phyloP scores from a whole-genome alignment of 495 filamentous ascomycete species.

The Staphylotrichum tortipilum region DNA sequence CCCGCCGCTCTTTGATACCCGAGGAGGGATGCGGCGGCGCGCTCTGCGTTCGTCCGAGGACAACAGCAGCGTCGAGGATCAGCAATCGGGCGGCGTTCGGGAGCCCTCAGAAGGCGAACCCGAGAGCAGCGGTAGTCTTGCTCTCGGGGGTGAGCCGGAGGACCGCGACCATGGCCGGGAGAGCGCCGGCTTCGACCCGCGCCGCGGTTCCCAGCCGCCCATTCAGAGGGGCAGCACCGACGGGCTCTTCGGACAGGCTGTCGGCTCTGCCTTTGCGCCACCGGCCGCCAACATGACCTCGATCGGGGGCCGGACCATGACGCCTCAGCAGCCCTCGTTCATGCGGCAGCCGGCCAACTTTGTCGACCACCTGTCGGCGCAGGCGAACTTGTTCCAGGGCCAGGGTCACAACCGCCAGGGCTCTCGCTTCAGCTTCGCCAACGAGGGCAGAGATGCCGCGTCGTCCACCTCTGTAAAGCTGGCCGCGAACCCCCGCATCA shows the following conservation, averaged over 20 bases:
- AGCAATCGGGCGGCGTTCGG: conserved; percentile 32
- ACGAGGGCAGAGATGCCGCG: conserved; percentile 48
- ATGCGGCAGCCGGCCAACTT: conserved; percentile 49
- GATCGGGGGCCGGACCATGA: conserved; percentile 59
- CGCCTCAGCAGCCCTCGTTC: conserved; percentile 75
- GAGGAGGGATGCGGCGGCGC: conserved; percentile 67
- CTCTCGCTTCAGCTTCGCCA: conserved; percentile 83
- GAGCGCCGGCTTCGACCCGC: conserved; percentile 42
- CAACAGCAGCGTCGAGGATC: conserved; percentile 47
- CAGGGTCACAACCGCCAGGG: conserved; percentile 79
- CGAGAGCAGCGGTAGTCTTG: conserved; percentile 73
- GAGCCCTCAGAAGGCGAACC: conserved; percentile 44
- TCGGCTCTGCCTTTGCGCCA: conserved; percentile 43
- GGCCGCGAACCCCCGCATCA: conserved; percentile 69
- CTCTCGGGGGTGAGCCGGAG: conserved; percentile 85
- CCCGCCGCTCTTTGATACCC: conserved; percentile 72
- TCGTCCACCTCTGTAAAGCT: conserved; percentile 70
- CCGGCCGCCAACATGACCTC: conserved; percentile 39
- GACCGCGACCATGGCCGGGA: conserved; percentile 52
- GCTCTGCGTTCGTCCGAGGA: conserved; percentile 64
- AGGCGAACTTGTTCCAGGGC: conserved; percentile 54
- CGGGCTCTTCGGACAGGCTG: conserved; percentile 45
- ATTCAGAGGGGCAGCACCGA: conserved; percentile 55
- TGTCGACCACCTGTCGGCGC: conserved; percentile 43
- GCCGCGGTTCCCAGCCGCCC: conserved; percentile 59